phyloP scores from a whole-genome alignment of 2,329 filamentous ascomycete genomes.

The Rhynchosporium secalis region DNA sequence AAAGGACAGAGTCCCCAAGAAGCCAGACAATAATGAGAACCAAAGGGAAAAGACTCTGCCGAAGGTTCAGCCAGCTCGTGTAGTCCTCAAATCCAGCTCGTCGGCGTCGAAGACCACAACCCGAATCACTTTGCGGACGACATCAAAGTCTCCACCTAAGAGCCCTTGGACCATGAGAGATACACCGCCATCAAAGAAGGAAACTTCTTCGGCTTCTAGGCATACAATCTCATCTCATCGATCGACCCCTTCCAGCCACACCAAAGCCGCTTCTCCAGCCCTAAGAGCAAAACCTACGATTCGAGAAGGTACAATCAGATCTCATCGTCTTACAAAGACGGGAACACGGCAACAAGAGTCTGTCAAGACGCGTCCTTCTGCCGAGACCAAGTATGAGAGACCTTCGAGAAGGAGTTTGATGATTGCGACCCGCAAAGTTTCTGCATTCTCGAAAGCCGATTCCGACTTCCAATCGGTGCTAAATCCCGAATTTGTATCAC shows the following conservation, averaged over 20 bases:
- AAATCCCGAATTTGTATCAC: not conserved
- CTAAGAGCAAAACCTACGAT: not conserved
- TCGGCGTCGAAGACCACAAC: not conserved
- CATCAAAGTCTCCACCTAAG: not conserved
- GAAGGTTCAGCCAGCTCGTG: constrained; percentile 12
- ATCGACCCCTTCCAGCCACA: constrained; percentile 6
- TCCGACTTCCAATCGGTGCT: not conserved
- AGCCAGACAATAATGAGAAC: constrained; percentile 11
- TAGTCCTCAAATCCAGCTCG: constrained; percentile 8
- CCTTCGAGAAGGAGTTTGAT: not conserved
- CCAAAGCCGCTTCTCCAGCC: not conserved
- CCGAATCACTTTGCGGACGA: constrained; percentile 1
- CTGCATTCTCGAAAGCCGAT: not conserved
- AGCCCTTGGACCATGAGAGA: constrained; percentile 3
- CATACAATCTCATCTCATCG: not conserved
- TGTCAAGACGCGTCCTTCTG: not conserved
- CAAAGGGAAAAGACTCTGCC: not conserved
- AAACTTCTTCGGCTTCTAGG: not conserved
- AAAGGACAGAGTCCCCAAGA: not conserved
- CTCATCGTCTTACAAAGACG: not conserved
- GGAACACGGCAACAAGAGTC: not conserved
- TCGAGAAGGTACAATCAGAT: not conserved
- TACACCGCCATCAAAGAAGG: not conserved
- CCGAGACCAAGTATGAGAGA: not conserved
- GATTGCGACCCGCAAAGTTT: not conserved